Percentiles rank a stretch among this genome's conserved stretches.
Evolutionary conservation across 345 rosid species (phyloP).

Genomic region (Citrus australasica): DNA sequence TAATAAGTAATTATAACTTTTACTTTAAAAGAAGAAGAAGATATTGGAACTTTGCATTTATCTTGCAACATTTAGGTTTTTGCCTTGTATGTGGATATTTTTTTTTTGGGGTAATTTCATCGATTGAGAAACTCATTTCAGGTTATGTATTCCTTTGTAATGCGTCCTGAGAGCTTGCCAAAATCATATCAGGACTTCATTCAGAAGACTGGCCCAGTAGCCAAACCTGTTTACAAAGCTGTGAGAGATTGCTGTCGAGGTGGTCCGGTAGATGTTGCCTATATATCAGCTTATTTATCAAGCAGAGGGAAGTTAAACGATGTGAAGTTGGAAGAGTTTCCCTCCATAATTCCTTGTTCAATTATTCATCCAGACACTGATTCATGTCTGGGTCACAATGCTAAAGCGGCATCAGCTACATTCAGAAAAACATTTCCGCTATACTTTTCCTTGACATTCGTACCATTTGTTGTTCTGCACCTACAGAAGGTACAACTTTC

Average conservation of each 20-base stretch:
- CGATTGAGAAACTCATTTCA: constrained; percentile 21
- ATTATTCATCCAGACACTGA: constrained; percentile 80
- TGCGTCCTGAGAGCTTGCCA: constrained; percentile 99
- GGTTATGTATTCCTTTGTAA: constrained; percentile 89
- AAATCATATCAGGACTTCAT: constrained; percentile 90
- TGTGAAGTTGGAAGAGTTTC: constrained; percentile 68
- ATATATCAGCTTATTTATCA: constrained; percentile 65
- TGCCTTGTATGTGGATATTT: background rate
- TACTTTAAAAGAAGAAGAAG: no score
- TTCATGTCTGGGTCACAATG: constrained; percentile 81
- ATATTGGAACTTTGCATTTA: background rate
- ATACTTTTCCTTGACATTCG: constrained; percentile 96
- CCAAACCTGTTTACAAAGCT: constrained; percentile 83
- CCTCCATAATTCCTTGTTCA: constrained; percentile 87
- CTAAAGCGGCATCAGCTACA: constrained; percentile 82
- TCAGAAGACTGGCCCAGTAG: constrained; percentile 97
- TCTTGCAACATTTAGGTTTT: background rate
- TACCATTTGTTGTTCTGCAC: constrained; percentile 92
- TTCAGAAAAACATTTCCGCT: constrained; percentile 96
- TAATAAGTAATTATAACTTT: background rate
- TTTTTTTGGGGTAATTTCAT: background rate
- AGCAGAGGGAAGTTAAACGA: constrained; percentile 40
- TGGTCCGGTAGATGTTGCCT: constrained; percentile 68
- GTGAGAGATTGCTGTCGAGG: constrained; percentile 93
- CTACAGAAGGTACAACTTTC: constrained; percentile 70